These are phyloP conservation scores for Aspergillus carlsbadensis DNA, from an alignment of 495 filamentous ascomycete species.

Conservation along the genomic window DNA sequence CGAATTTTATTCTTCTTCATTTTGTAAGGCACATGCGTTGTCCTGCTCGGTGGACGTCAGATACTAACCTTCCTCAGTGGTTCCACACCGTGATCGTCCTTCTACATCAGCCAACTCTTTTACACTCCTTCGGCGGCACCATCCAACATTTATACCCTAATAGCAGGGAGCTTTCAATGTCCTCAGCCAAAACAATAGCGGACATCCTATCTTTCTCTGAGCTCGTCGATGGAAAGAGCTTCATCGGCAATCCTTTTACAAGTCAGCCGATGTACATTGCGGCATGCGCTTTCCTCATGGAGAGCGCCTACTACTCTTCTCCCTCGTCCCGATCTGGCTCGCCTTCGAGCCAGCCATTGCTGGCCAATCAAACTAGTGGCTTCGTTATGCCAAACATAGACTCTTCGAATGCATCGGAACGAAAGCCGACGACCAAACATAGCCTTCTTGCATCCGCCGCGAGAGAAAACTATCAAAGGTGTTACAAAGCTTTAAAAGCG, in stretches of 20 bases:
- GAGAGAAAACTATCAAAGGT: constrained; percentile 76
- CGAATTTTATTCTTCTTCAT: constrained; percentile 83
- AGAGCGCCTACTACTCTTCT: constrained; percentile 57
- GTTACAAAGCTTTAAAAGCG: constrained; percentile 75
- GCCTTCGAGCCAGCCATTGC: constrained; percentile 30
- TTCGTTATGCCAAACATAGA: constrained; percentile 43
- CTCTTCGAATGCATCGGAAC: constrained; percentile 31
- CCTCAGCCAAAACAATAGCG: constrained; percentile 83
- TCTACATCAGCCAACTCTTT: constrained; percentile 75
- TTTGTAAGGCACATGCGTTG: constrained; percentile 41
- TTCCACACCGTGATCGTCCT: constrained; percentile 85
- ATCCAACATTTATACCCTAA: constrained; percentile 70
- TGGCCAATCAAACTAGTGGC: constrained; percentile 40
- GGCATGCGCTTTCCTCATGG: constrained; percentile 81
- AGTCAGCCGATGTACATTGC: constrained; percentile 90
- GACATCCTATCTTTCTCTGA: constrained; percentile 81
- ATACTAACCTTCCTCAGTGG: constrained; percentile 47
- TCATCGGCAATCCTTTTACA: constrained; percentile 83
- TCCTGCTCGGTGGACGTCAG: neutral
- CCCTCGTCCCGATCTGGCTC: constrained; percentile 36
- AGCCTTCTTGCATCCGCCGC: constrained; percentile 71
- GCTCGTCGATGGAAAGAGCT: constrained; percentile 73
- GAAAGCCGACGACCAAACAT: constrained; percentile 62
- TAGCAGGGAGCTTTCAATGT: constrained; percentile 79
- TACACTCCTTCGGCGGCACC: constrained; percentile 72